phyloP scores from a whole-genome alignment of 129 eudicot genomes.

The Centaurea solstitialis region DNA sequence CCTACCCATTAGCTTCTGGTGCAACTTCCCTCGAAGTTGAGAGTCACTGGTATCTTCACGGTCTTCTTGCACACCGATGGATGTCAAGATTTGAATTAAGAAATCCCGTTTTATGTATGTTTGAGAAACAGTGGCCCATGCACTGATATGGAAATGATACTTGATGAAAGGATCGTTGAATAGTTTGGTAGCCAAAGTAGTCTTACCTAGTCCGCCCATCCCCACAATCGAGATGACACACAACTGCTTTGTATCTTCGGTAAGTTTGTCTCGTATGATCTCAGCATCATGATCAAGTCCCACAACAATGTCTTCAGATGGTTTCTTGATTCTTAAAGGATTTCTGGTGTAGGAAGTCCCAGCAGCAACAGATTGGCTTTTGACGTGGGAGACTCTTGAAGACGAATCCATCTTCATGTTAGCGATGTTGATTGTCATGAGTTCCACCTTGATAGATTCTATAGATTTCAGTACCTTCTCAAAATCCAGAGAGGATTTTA shows the following conservation, averaged over 20 bases:
- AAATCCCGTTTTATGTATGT: not conserved
- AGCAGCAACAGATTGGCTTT: not conserved
- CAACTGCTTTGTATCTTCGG: not conserved
- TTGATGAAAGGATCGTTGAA: not conserved
- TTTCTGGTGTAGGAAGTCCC: not conserved
- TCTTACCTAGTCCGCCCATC: not conserved
- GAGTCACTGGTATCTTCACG: not conserved
- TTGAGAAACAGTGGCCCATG: not conserved
- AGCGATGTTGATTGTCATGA: no score
- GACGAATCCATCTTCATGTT: no score
- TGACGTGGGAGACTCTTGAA: no score
- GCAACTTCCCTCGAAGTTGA: not conserved
- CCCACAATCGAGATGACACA: not conserved
- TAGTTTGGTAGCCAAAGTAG: not conserved
- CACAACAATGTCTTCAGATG: not conserved
- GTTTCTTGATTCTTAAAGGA: not conserved
- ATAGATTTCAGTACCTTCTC: no score
- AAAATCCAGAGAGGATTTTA: no score
- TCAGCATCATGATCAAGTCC: not conserved
- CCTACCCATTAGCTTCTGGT: not conserved
- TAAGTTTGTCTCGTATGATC: not conserved
- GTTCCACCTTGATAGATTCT: no score
- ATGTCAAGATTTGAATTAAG: not conserved
- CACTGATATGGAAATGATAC: not conserved
- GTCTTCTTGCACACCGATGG: not conserved